Base-by-base conservation (phyloP, 2,329 filamentous ascomycete genomes). In the Thermothelomyces thermophilus region DNA sequence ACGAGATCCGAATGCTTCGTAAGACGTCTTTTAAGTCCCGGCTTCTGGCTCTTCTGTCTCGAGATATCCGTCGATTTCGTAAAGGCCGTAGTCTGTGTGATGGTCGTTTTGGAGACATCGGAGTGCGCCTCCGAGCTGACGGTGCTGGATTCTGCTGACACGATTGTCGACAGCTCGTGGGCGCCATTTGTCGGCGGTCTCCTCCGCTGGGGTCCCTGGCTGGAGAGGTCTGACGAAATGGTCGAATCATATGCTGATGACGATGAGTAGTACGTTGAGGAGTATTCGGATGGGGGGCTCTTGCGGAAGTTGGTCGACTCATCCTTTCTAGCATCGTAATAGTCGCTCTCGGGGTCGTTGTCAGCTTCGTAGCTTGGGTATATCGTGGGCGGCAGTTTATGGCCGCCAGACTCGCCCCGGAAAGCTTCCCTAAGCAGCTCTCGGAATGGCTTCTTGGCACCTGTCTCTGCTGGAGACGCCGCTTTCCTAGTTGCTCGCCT, bases 1-100 rank as follows among this genome's bases (percentile, higher is more conserved):
- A 98, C 88, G 20, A 98, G 75, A 66, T 98, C 93, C 14, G 90
- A 90, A 67, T 97, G 90, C 52, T 87, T 95, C 3, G 90, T 95
- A 34, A 95, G 76, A 52, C 86, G 82, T 55, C 88, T 80, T 65
- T 86, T 88, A 30, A 88, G 70, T 37, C 73, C 75, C 1, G 75
- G 53, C 54, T 70, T 75, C 58, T 73, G 72, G 66, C 59, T 76
- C 61, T 64, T 73, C 68, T 64, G 70, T 50, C 66, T 70, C 54
- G 70, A 76, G 55, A 69, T 57, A 7, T 66, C 70, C 16, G 69
- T 70, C 24, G 70, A 73, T 56, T 71, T 72, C 6, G 74, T 76
- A 50, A 76, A 62, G 30, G 66, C 65, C 7, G 75, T 76, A 9
- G 72, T 72, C 53, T 79, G 75, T 2, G 77, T 80, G 28, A 79